phyloP scores from a whole-genome alignment of 2,329 filamentous ascomycete genomes.

The Trematosphaeria pertusa region DNA sequence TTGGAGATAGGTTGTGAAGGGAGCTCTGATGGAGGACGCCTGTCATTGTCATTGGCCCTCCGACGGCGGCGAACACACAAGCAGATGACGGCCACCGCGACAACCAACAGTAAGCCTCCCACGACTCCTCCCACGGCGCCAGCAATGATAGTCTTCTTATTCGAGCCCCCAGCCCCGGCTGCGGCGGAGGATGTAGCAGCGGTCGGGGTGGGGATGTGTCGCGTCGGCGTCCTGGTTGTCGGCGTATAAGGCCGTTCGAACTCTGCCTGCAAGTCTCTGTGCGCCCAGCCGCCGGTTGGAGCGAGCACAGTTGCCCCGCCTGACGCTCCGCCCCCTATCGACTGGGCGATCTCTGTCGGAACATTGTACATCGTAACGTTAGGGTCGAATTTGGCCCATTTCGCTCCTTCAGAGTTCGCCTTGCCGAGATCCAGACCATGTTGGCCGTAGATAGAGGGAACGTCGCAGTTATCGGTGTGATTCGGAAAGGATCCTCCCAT shows the following conservation, averaged over 20 bases:
- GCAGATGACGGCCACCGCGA: neutral
- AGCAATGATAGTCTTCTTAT: neutral
- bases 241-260: conserved; percentile 57
- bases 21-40: neutral
- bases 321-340: conserved; percentile 48
- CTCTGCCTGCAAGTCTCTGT: conserved; percentile 58
- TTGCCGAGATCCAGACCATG: conserved; percentile 61
- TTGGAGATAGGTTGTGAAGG: neutral
- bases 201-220: neutral
- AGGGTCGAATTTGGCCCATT: conserved; percentile 58
- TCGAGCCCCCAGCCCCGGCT: neutral
- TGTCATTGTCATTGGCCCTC: neutral
- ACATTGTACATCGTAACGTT: conserved; percentile 59
- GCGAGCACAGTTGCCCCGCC: conserved; percentile 61
- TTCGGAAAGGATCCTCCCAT: conserved; percentile 60
- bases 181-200: neutral
- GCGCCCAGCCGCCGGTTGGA: conserved; percentile 54
- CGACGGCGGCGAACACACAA: neutral
- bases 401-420: conserved; percentile 10
- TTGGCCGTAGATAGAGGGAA: conserved; percentile 56
- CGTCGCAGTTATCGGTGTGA: conserved; percentile 53
- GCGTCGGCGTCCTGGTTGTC: conserved; percentile 1
- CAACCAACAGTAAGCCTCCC: conserved; percentile 1
- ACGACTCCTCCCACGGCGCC: conserved; percentile 4
- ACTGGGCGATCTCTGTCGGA: conserved; percentile 55